phyloP scores from a whole-genome alignment of 208 protist genomes.

The Pavlovales sp. region DNA sequence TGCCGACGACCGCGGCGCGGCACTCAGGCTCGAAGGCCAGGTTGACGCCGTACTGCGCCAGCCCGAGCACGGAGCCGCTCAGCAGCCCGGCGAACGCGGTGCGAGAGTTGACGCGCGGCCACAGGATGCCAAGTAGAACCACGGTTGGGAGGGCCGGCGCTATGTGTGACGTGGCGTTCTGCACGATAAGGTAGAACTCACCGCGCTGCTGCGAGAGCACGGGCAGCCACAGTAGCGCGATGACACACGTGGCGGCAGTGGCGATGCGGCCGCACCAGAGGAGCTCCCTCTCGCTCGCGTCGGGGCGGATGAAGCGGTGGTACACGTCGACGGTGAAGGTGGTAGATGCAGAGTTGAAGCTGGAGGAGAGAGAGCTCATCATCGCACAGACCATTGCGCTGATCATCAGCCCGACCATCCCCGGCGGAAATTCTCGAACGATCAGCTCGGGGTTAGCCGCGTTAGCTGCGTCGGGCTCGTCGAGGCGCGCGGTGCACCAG shows the following conservation, averaged over 20 bases:
- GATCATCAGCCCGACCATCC: not conserved
- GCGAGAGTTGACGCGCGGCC: not conserved
- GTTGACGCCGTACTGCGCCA: not conserved
- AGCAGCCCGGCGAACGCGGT: not conserved
- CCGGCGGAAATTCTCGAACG: not conserved
- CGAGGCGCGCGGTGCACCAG: not conserved
- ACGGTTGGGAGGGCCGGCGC: not conserved
- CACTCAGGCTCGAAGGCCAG: not conserved
- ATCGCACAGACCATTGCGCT: not conserved
- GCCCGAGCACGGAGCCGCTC: not conserved
- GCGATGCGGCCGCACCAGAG: slow-evolving; percentile 9
- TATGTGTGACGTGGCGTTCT: not conserved
- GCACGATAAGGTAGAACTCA: not conserved
- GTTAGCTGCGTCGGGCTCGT: not conserved
- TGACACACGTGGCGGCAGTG: not conserved
- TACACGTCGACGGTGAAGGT: slow-evolving; percentile 40
- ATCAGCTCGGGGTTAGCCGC: not conserved
- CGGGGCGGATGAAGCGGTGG: not conserved
- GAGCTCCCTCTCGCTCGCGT: slow-evolving; percentile 16
- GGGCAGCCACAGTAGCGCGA: slow-evolving; percentile 30
- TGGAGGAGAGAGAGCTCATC: slow-evolving; percentile 39
- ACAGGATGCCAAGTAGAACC: not conserved
- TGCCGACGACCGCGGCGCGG: not conserved
- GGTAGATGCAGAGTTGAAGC: slow-evolving; percentile 25
- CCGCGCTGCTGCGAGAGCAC: not conserved